Evolutionary conservation across 768 basidiomycete genomes (phyloP).

Genomic region (Antrodiella citrinella): DNA sequence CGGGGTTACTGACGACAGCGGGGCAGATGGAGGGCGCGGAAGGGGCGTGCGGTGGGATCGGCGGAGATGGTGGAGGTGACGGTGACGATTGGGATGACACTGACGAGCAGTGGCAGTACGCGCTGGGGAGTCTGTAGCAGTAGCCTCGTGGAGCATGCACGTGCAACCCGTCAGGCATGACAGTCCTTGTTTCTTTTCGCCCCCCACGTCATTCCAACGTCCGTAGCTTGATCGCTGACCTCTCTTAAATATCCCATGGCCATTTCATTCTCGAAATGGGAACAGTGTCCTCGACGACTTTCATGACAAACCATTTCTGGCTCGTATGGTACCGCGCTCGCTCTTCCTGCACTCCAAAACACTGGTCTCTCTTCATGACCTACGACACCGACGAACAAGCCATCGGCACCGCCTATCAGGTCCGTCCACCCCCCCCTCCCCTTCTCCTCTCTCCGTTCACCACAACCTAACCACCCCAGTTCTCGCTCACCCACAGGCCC

Average conservation of each 20-base stretch:
- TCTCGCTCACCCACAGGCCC: too few relatives aligned
- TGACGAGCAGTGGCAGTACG: neutral
- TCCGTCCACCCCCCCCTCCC: too few relatives aligned
- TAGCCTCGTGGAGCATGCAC: neutral
- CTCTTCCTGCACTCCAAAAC: conserved; percentile 10
- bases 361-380: conserved; percentile 13
- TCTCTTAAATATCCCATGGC: too few relatives aligned
- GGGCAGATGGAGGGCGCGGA: neutral
- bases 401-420: conserved; percentile 11
- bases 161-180: too few relatives aligned
- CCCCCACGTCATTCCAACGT: too few relatives aligned
- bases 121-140: neutral
- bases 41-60: neutral
- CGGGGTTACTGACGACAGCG: too few relatives aligned
- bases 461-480: too few relatives aligned
- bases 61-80: neutral
- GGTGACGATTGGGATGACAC: neutral
- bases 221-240: too few relatives aligned
- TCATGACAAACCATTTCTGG: conserved; percentile 13
- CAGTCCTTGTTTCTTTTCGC: too few relatives aligned
- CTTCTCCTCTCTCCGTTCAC: too few relatives aligned
- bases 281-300: neutral
- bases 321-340: conserved; percentile 14
- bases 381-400: conserved; percentile 15
- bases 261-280: neutral